phyloP scores from a whole-genome alignment of 2,329 filamentous ascomycete genomes.

The Corynespora cassiicola region DNA sequence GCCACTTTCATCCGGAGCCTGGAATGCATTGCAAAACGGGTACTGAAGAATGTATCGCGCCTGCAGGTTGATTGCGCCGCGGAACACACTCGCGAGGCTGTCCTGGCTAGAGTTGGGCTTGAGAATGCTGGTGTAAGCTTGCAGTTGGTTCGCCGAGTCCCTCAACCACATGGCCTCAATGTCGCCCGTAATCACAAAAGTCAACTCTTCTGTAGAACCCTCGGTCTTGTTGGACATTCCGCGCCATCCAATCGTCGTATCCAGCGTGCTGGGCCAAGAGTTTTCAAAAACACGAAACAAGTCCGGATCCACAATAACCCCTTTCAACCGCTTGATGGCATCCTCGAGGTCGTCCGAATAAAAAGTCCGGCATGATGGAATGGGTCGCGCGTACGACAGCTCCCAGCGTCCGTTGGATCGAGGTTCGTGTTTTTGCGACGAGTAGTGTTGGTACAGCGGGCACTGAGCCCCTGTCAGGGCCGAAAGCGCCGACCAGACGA shows the following conservation, averaged over 20 bases:
- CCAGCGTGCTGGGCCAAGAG: conserved; percentile 76
- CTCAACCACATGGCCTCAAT: conserved; percentile 64
- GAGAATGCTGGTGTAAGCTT: conserved; percentile 69
- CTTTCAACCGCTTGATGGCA: conserved; percentile 39
- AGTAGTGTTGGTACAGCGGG: conserved; percentile 52
- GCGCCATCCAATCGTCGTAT: conserved; percentile 74
- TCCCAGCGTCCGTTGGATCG: conserved; percentile 49
- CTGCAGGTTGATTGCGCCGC: conserved; percentile 75
- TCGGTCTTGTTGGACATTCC: conserved; percentile 60
- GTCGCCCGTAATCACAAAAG: conserved; percentile 64
- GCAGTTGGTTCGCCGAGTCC: conserved; percentile 71
- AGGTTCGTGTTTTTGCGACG: conserved; percentile 48
- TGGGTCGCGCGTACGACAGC: conserved; percentile 53
- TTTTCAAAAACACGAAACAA: conserved; percentile 75
- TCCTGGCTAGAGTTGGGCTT: conserved; percentile 51
- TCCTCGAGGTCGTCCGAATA: conserved; percentile 49
- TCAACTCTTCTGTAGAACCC: conserved; percentile 55
- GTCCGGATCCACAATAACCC: conserved; percentile 60
- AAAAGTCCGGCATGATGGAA: conserved; percentile 54
- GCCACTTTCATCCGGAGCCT: conserved; percentile 56
- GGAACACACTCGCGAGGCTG: conserved; percentile 70
- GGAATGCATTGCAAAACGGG: conserved; percentile 61
- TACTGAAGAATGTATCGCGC: conserved; percentile 69
- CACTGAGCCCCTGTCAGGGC: conserved; percentile 41
- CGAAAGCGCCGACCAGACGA: conserved; percentile 12